These are phyloP conservation scores for Akanthomyces lecanii DNA, from an alignment of 2,329 filamentous ascomycete genomes.

Conservation along the genomic window DNA sequence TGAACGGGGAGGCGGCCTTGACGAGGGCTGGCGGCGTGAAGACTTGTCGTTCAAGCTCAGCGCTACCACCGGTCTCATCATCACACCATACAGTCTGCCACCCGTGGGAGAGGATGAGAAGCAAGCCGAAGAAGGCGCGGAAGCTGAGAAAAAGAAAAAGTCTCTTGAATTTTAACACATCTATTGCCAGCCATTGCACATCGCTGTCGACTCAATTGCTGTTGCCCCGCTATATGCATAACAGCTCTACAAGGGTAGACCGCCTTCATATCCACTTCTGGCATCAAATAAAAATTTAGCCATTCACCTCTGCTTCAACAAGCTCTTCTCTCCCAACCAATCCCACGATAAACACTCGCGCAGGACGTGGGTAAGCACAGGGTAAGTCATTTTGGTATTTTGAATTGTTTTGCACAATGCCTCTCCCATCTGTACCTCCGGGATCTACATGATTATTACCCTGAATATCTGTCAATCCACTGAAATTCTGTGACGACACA, in stretches of 20 bases:
- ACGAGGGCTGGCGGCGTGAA: slow-evolving; percentile 65
- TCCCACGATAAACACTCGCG: slow-evolving; percentile 11
- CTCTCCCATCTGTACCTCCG: neutral
- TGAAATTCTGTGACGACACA: slow-evolving; percentile 45
- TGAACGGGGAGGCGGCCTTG: slow-evolving; percentile 78
- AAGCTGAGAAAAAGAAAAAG: slow-evolving; percentile 55
- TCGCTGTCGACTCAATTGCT: slow-evolving; percentile 14
- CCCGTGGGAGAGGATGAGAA: slow-evolving; percentile 71
- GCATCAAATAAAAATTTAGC: slow-evolving; percentile 15
- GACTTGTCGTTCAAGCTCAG: slow-evolving; percentile 90
- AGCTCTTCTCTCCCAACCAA: neutral
- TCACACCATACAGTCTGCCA: slow-evolving; percentile 85
- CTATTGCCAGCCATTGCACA: neutral
- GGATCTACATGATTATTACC: slow-evolving; percentile 44
- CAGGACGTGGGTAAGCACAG: slow-evolving; percentile 17
- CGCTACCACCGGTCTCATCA: slow-evolving; percentile 71
- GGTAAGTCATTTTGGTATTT: slow-evolving; percentile 20
- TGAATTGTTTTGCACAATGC: slow-evolving; percentile 4
- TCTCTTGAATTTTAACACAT: slow-evolving; percentile 61
- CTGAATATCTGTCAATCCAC: slow-evolving; percentile 59
- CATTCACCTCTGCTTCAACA: neutral
- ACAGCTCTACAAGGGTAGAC: slow-evolving; percentile 9
- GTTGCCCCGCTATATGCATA: slow-evolving; percentile 16
- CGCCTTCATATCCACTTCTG: slow-evolving; percentile 8
- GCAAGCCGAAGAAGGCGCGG: slow-evolving; percentile 29